Conservation (phyloP, 2,329 filamentous ascomycete genomes). For the Botrytis fabae region DNA sequence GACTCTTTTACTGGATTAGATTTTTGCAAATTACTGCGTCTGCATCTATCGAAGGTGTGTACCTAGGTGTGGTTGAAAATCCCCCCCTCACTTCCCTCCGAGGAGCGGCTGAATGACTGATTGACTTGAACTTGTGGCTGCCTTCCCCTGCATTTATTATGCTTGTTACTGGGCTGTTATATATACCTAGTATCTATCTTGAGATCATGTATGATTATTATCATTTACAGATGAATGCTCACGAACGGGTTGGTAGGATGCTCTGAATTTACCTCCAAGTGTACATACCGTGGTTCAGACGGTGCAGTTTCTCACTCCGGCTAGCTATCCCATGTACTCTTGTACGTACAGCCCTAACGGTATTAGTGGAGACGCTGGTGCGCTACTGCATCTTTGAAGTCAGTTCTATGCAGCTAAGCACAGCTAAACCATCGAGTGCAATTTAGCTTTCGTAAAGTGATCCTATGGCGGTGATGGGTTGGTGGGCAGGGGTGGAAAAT, state of each 20-base stretch:
- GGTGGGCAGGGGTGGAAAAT: neutral
- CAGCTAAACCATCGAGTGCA: neutral
- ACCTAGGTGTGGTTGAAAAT: neutral
- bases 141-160: neutral
- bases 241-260: neutral
- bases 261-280: neutral
- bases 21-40: neutral
- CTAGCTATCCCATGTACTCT: neutral
- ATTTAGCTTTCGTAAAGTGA: neutral
- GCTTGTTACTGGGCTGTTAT: neutral
- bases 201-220: neutral
- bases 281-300: neutral
- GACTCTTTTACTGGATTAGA: constrained; percentile 9
- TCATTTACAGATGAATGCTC: neutral
- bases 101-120: constrained; percentile 13
- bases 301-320: neutral
- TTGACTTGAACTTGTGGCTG: neutral
- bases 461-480: neutral
- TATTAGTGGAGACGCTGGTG: neutral
- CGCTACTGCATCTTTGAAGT: neutral
- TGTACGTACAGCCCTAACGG: constrained; percentile 12
- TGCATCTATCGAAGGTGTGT: neutral
- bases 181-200: neutral
- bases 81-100: neutral
- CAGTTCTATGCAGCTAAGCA: neutral